Base-by-base conservation (phyloP, 2,329 filamentous ascomycete genomes). In the Penicillium corylophilum region DNA sequence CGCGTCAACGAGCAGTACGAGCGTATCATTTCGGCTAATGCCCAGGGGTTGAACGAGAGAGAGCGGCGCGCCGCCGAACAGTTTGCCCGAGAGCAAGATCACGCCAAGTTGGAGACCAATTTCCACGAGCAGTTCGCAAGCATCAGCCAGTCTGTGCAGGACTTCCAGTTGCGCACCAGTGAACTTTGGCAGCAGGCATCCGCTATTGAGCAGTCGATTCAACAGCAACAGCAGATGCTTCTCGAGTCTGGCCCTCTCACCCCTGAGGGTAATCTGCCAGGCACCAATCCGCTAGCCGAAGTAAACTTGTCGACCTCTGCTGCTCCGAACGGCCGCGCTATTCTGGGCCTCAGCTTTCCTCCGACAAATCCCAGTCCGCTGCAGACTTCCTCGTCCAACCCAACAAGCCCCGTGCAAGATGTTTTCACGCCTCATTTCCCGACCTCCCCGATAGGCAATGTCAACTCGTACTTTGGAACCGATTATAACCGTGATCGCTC, bases 1-100 rank as follows among this genome's bases (percentile, higher is more conserved):
- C 81, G 83, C 61, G 77, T 85, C 47, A 80, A 80, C 44, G 82
- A 85, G 61, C 83, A 86, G 68, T 78, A 84, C 61, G 81, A 85
- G 51, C 77, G 80, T 48, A 79, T 85, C 49, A 74, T 79, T 33
- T 77, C 78, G 36, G 81, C 81, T 64, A 84, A 84, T 60, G 74
- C 73, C n/a, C 79, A 83, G 59, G 79, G 78, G 7, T 74, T 81
- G 46, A 79, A 80, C 46, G 80, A 80, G 58, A 77, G 80, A 62
- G 80, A 78, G 57, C 73, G 75, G 28, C 75, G 73, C 43, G 73
- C 75, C 29, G 76, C 75, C 2, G 75, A 78, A 53, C 74, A 76
- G 44, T 70, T 71, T 50, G 74, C 74, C 18, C 69, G 72, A 53
- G 75, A 77, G 52, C 67, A 72, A 51, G 76, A 79, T 33, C 75